phyloP scores from a whole-genome alignment of 2,329 filamentous ascomycete species.

The Colletotrichum brevisporum region DNA sequence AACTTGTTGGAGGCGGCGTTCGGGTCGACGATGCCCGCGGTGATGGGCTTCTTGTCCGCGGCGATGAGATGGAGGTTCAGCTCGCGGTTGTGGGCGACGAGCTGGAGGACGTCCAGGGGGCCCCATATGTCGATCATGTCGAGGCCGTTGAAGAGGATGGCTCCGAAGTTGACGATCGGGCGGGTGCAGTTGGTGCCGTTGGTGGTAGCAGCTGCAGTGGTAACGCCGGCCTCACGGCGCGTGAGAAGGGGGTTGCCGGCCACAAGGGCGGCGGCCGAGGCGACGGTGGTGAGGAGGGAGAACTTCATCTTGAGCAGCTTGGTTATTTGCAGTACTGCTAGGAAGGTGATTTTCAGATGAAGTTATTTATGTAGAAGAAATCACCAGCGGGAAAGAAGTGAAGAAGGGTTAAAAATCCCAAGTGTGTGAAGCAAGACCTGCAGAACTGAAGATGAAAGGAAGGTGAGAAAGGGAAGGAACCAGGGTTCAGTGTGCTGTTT shows the following conservation, averaged over 20 bases:
- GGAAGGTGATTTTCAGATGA: background rate
- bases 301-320: conserved; percentile 16
- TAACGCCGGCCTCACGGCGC: background rate
- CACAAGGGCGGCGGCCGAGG: background rate
- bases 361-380: background rate
- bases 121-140: conserved; percentile 44
- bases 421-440: background rate
- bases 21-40: conserved; percentile 46
- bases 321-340: background rate
- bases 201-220: background rate
- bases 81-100: conserved; percentile 35
- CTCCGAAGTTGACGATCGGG: conserved; percentile 37
- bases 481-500: background rate
- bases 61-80: conserved; percentile 60
- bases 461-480: background rate
- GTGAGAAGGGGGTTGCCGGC: conserved; percentile 3
- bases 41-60: conserved; percentile 57
- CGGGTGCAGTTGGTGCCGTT: background rate
- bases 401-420: background rate
- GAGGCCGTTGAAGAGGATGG: conserved; percentile 41
- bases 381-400: background rate
- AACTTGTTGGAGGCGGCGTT: conserved; percentile 47
- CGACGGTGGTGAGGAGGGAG: background rate
- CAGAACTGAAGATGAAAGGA: background rate
- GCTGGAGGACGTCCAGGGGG: conserved; percentile 43